phyloP scores from a whole-genome alignment of 768 basidiomycete genomes.

The Sistotremastrum niveocremeum region DNA sequence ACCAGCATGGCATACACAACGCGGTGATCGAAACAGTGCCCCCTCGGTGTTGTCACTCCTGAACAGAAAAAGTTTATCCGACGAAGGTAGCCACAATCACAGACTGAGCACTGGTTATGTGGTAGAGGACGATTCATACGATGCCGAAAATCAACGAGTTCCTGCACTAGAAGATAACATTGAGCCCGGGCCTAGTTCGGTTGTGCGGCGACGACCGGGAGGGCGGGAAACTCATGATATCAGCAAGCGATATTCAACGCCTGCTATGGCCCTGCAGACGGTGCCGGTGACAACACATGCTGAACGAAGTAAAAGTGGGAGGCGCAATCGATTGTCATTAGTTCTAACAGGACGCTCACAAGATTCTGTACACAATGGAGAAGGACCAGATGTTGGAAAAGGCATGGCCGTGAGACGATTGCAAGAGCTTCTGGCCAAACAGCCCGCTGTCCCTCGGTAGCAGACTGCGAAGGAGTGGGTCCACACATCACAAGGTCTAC shows the following conservation, averaged over 20 bases:
- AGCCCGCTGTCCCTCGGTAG: too few species aligned
- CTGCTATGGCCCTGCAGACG: conserved; percentile 65
- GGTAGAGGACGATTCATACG: not conserved
- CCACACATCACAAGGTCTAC: too few species aligned
- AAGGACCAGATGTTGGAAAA: too few species aligned
- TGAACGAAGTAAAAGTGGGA: too few species aligned
- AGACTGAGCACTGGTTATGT: not conserved
- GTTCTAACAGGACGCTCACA: too few species aligned
- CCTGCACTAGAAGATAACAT: not conserved
- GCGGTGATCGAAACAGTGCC: conserved; percentile 5
- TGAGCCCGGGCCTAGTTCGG: not conserved
- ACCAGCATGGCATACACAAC: conserved; percentile 8
- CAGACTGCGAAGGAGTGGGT: too few species aligned
- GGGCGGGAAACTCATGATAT: conserved; percentile 1
- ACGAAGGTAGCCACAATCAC: not conserved
- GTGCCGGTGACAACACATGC: conserved; percentile 47
- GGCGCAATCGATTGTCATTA: too few species aligned
- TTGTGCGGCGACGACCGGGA: conserved; percentile 5
- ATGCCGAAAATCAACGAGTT: not conserved
- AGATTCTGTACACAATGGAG: too few species aligned
- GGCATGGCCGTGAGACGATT: too few species aligned
- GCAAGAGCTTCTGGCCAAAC: too few species aligned
- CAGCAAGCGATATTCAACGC: conserved; percentile 56
- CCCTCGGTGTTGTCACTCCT: conserved; percentile 18
- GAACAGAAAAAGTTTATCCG: conserved; percentile 32